Base-by-base conservation (phyloP, 75 land plant species). In the Pseudotsuga menziesii region DNA sequence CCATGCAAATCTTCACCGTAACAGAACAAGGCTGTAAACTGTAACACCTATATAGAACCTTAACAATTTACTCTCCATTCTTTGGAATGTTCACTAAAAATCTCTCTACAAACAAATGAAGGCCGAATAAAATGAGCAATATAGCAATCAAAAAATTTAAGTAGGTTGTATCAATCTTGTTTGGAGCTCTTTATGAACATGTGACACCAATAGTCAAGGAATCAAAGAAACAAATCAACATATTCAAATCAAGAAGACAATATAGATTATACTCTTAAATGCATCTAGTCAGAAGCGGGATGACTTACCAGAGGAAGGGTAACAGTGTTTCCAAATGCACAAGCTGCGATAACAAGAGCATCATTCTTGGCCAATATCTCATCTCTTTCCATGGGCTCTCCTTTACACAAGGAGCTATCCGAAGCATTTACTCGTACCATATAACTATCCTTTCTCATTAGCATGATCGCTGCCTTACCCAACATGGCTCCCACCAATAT, bases 291-390 rank as follows among this genome's bases (percentile, higher is more conserved):
- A 74, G 26, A 57, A 3, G n/a, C 1, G 2, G 4, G 11, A 55
- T 29, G 36, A 27, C 54, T 25, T 77, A 80, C 82, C 82, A 80
- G 57, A 55, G 82, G 82, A 13, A 80, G 82, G 36, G 80, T 80
- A 55, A 80, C 70, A 35, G 82, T 64, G 72, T 80, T 80, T 61
- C 79, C 79, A 77, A 80, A 80, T 48, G 82, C 80, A 57, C 82
- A 80, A 56, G 82, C 82, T 36, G 80, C 82, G 19, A 62, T 57
- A 13, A 80, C 62, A 48, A 80, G 48, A 66, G 82, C 73, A 8
- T 80, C 73, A 26, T 39, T 80, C 73, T 80, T 80, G 59, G 80
- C 72, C 69, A 64, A 64, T 2, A 36, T 39, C 3, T 29, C 20
- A 8, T 69, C 72, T 39, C 17, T 44, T 69, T 41, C 12, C 19